Conservation (phyloP, 176 grass and related monocot species). For the Leersia perrieri region DNA sequence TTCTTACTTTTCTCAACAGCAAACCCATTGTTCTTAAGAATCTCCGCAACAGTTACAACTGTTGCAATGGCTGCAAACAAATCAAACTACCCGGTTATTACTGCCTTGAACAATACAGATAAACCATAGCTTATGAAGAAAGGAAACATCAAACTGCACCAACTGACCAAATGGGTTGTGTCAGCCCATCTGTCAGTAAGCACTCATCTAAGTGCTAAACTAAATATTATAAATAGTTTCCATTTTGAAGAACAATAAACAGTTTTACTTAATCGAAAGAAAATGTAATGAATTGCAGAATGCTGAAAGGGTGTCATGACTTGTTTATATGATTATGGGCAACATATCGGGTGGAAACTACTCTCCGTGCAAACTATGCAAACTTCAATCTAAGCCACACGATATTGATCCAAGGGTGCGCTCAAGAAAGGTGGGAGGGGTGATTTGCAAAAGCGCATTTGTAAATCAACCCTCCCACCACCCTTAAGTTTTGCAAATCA, state of each 20-base stretch:
- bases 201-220: background rate
- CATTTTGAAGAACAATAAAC: background rate
- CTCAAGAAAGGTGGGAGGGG: too few species aligned
- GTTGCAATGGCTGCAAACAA: slow-evolving; percentile 76
- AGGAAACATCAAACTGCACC: background rate
- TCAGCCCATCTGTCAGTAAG: background rate
- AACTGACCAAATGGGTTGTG: background rate
- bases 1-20: slow-evolving; percentile 86
- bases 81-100: slow-evolving; percentile 15
- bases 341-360: too few species aligned
- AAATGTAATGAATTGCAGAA: background rate
- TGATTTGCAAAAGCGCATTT: too few species aligned
- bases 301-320: background rate
- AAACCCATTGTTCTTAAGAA: slow-evolving; percentile 85
- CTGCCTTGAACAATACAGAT: background rate
- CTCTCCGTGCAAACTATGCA: too few species aligned
- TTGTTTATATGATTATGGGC: background rate
- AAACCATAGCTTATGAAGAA: background rate
- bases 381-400: too few species aligned
- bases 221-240: background rate
- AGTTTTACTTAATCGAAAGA: background rate
- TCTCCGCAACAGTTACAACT: slow-evolving; percentile 83
- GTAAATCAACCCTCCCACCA: too few species aligned
- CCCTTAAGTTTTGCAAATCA: too few species aligned
- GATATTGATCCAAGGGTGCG: too few species aligned